A percentile compares a stretch with the other conserved stretches of the same genome.
phyloP scores from a whole-genome alignment of 805 yeast genomes.

The Schizosaccharomyces osmophilus region DNA sequence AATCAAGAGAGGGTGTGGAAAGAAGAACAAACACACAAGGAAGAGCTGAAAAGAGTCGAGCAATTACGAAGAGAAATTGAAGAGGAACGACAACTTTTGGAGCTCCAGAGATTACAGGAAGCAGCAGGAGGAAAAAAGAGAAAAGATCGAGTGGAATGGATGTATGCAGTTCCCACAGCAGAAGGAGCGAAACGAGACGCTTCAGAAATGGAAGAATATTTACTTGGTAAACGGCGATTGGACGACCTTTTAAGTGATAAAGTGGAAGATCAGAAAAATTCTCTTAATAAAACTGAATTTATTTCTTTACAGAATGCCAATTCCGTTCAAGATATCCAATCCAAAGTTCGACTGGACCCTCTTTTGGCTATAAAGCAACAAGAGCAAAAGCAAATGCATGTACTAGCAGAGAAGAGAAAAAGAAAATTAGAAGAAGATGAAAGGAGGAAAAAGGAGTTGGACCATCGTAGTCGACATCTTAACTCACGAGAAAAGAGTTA shows the following conservation, averaged over 20 bases:
- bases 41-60: conserved; percentile 40
- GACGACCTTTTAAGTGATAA: conserved; percentile 16
- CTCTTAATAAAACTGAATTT: conserved; percentile 2
- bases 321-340: conserved; percentile 8
- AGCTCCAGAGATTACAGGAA: conserved; percentile 25
- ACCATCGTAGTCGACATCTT: neutral
- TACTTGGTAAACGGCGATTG: conserved; percentile 28
- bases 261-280: conserved; percentile 5
- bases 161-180: conserved; percentile 36
- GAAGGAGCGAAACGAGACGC: conserved; percentile 10
- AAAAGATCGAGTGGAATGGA: conserved; percentile 48
- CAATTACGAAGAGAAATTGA: conserved; percentile 39
- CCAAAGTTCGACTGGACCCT: conserved; percentile 24
- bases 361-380: conserved; percentile 20
- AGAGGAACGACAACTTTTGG: conserved; percentile 35
- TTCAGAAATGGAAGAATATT: conserved; percentile 23
- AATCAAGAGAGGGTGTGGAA: conserved; percentile 73
- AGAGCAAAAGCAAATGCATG: conserved; percentile 9
- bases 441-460: neutral
- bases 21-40: conserved; percentile 49
- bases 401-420: conserved; percentile 4
- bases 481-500: neutral
- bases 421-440: neutral
- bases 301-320: conserved; percentile 3
- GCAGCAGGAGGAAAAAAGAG: conserved; percentile 17